A percentile compares a stretch with the other conserved stretches of the same genome.
Conservation (phyloP, 225 moss, liverwort and hornwort genomes). For the Marchantia paleacea region DNA sequence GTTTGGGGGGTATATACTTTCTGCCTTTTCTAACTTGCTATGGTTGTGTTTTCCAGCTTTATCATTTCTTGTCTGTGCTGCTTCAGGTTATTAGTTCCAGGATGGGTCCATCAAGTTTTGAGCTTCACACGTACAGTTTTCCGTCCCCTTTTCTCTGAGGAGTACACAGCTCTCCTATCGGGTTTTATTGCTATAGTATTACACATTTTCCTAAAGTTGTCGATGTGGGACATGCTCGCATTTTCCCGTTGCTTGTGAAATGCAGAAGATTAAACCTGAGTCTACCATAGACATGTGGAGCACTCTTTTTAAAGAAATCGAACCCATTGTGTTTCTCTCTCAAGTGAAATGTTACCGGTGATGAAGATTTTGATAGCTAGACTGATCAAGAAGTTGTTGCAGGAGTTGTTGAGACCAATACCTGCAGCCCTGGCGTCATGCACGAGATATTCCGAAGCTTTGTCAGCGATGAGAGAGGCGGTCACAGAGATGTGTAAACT, state of each 20-base stretch:
- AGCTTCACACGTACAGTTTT: no score
- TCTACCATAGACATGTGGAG: background rate
- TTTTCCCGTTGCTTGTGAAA: background rate
- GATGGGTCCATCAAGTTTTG: no score
- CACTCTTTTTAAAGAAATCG: background rate
- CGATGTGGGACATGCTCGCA: background rate
- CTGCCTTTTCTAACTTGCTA: no score
- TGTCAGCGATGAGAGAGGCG: slow-evolving; percentile 94
- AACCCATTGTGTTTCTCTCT: background rate
- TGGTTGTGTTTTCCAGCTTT: no score
- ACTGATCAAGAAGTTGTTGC: slow-evolving; percentile 16
- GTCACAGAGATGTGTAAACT: slow-evolving; percentile 68
- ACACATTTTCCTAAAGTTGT: no score
- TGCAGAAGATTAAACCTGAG: background rate
- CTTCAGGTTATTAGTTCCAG: no score
- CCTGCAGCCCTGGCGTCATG: slow-evolving; percentile 97
- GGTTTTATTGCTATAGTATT: no score
- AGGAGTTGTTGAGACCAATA: slow-evolving; percentile 97
- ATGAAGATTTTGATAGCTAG: background rate
- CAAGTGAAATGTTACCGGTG: background rate
- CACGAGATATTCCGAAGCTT: slow-evolving; percentile 92
- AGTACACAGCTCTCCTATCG: no score
- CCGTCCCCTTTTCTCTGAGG: no score
- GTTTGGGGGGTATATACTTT: slow-evolving; percentile 76
- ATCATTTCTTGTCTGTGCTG: no score